phyloP scores from a whole-genome alignment of 2,329 filamentous ascomycete species.

The Trichoderma afroharzianum region DNA sequence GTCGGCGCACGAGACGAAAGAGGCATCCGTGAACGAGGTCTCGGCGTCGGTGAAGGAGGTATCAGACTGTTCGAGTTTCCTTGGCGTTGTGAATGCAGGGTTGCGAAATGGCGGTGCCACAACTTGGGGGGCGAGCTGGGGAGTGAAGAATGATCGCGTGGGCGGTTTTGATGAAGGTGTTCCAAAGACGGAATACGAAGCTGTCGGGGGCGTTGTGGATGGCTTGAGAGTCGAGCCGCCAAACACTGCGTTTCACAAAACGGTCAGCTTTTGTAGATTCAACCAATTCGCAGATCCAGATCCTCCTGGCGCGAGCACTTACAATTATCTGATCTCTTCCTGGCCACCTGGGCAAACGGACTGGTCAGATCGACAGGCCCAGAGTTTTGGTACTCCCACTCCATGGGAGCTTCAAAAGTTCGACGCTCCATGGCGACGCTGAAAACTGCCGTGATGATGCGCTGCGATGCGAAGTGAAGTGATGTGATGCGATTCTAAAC shows the following conservation, averaged over 20 bases:
- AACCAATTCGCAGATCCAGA: background rate
- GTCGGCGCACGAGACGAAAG: slow-evolving; percentile 50
- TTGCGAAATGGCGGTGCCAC: slow-evolving; percentile 57
- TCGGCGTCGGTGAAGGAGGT: slow-evolving; percentile 49
- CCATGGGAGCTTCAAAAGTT: slow-evolving; percentile 60
- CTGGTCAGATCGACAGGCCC: slow-evolving; percentile 59
- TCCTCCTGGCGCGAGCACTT: slow-evolving; percentile 22
- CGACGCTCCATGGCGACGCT: slow-evolving; percentile 46
- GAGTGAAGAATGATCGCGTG: slow-evolving; percentile 45
- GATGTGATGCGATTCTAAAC: background rate
- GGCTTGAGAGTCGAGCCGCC: slow-evolving; percentile 37
- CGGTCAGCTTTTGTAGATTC: background rate
- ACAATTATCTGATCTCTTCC: slow-evolving; percentile 41
- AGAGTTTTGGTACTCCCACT: slow-evolving; percentile 60
- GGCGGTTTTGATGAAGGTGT: slow-evolving; percentile 41
- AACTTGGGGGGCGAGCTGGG: slow-evolving; percentile 39
- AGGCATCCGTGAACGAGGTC: background rate
- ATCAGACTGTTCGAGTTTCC: slow-evolving; percentile 57
- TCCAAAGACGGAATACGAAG: slow-evolving; percentile 35
- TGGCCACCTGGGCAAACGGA: slow-evolving; percentile 55
- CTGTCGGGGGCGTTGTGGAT: slow-evolving; percentile 28
- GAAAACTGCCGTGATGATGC: background rate
- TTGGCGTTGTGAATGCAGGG: slow-evolving; percentile 61
- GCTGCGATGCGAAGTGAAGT: background rate
- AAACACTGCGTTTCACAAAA: slow-evolving; percentile 29